These are phyloP conservation scores for Myriosclerotinia scirpicola DNA, from an alignment of 2,329 filamentous ascomycete species.

Conservation along the genomic window DNA sequence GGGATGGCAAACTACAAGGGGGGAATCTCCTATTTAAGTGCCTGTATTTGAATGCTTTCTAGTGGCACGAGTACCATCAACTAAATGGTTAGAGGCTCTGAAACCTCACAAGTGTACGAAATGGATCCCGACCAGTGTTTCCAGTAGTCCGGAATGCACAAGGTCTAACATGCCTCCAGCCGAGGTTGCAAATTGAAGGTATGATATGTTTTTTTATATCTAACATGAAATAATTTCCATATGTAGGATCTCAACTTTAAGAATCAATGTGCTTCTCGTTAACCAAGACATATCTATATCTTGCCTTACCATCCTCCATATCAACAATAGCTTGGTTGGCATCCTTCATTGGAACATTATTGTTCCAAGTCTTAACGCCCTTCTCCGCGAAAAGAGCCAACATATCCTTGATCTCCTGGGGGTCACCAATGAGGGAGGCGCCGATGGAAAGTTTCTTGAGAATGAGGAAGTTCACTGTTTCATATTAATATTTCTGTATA, in stretches of 20 bases:
- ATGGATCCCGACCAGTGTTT: too few relatives aligned
- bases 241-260: neutral
- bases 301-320: conserved; percentile 55
- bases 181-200: too few relatives aligned
- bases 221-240: neutral
- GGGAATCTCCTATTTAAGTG: too few relatives aligned
- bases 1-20: too few relatives aligned
- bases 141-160: too few relatives aligned
- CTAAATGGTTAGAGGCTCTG: too few relatives aligned
- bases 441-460: conserved; percentile 53
- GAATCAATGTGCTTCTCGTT: conserved; percentile 42
- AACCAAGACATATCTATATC: conserved; percentile 51
- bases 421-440: conserved; percentile 43
- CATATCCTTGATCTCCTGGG: conserved; percentile 61
- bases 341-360: conserved; percentile 56
- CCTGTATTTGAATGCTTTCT: too few relatives aligned
- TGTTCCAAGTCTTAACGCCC: conserved; percentile 57
- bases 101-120: too few relatives aligned
- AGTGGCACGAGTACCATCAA: too few relatives aligned
- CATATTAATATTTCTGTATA: neutral
- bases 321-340: conserved; percentile 59
- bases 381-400: conserved; percentile 58
- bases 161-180: too few relatives aligned
- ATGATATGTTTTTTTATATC: neutral
- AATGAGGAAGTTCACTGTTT: conserved; percentile 53